Conservation (phyloP, 2,329 filamentous ascomycete species). For the Triangularia verruculosa region DNA sequence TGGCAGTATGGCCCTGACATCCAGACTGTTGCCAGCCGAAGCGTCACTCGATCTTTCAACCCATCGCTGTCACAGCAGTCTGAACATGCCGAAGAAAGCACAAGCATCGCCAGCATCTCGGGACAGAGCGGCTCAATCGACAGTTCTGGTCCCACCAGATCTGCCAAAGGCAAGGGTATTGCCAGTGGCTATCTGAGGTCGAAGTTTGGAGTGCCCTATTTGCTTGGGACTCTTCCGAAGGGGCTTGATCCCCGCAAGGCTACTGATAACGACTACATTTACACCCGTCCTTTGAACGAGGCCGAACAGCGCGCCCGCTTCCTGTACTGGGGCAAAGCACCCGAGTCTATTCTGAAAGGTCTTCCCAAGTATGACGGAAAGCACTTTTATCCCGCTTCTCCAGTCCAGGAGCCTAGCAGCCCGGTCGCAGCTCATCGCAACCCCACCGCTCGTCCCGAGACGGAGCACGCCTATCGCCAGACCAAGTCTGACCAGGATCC, state of each 20-base stretch:
- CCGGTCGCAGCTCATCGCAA: not conserved
- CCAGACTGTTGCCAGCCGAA: not conserved
- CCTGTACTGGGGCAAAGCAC: constrained; percentile 59
- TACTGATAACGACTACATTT: constrained; percentile 49
- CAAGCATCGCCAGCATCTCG: not conserved
- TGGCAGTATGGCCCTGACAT: not conserved
- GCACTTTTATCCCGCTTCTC: constrained; percentile 60
- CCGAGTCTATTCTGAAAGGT: constrained; percentile 48
- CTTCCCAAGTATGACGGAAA: constrained; percentile 64
- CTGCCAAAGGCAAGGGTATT: not conserved
- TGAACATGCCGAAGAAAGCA: not conserved
- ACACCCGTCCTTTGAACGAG: constrained; percentile 54
- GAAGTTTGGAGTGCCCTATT: constrained; percentile 44
- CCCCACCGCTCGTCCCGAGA: constrained; percentile 1
- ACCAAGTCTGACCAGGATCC: constrained; percentile 26
- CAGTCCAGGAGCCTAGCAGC: constrained; percentile 37
- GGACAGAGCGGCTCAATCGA: not conserved
- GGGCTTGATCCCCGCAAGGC: constrained; percentile 43
- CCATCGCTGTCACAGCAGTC: not conserved
- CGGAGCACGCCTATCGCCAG: constrained; percentile 14
- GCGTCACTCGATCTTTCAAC: constrained; percentile 14
- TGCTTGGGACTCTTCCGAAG: constrained; percentile 51
- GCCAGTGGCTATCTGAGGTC: not conserved
- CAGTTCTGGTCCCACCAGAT: not conserved
- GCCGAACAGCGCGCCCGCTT: constrained; percentile 58